Conservation (phyloP, 768 basidiomycete genomes). For the Suillus sp. region DNA sequence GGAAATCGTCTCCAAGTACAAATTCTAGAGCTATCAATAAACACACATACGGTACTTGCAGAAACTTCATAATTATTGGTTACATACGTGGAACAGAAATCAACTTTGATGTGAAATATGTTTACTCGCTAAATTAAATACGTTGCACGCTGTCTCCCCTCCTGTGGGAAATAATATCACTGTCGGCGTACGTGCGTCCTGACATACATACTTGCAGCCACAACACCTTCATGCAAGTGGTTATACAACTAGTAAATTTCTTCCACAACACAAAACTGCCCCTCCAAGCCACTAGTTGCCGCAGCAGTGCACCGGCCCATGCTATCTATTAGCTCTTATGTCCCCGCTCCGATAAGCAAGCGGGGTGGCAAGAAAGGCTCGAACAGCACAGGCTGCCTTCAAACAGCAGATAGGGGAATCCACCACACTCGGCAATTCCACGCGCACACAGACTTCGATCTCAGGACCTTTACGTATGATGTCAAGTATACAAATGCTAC, state of each 20-base stretch:
- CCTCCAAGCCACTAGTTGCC: background rate
- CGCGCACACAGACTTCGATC: background rate
- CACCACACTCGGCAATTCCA: background rate
- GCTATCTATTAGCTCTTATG: background rate
- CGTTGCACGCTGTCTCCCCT: background rate
- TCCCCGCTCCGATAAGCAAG: background rate
- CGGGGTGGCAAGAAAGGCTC: background rate
- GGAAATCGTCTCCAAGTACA: slow-evolving; percentile 44
- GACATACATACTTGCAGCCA: background rate
- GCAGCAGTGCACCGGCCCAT: background rate
- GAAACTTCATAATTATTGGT: background rate
- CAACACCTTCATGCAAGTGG: background rate
- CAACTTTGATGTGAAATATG: background rate
- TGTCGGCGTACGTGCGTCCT: background rate
- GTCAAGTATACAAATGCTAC: too few relatives aligned
- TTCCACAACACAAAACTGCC: background rate
- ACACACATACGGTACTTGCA: background rate
- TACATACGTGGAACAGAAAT: background rate
- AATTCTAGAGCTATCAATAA: slow-evolving; percentile 16
- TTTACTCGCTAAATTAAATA: background rate
- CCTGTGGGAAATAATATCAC: background rate
- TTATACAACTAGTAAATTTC: background rate
- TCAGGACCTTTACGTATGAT: background rate
- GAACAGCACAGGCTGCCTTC: background rate
- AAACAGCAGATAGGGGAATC: background rate